Evolutionary conservation across 1,284 basidiomycete species (phyloP), one percentile per base, ranked within the genome.

Genomic region (Moniliophthora roreri): DNA sequence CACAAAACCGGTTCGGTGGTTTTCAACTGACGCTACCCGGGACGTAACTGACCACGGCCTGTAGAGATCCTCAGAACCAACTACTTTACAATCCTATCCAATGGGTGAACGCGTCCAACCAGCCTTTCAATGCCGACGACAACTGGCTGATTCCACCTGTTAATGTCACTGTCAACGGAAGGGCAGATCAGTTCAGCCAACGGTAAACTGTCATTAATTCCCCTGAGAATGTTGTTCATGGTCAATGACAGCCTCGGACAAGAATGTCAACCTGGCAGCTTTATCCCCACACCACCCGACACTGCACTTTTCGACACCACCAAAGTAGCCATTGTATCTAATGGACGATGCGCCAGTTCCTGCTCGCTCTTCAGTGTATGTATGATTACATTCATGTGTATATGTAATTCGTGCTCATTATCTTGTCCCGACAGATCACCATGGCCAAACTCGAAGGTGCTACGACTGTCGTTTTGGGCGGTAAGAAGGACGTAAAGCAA

Each of bases 371-470:
- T 84, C 66, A 79, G 76, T 56, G 81, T 82, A 59, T 60, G 67
- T 66, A 51, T 46, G 53, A 44, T 28, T 16, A 39, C 23, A 36
- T 11, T 40, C 54, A 51, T 41, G 24, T 49, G 32, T 34, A 34
- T 23, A 26, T 32, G 24, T 26, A 48, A 24, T n/a, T 32, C 28
- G 35, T 55, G 6, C 6, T 44, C 6, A 28, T n/a, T 21, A 47
- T 36, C 60, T 44, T 21, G 18, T 26, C 4, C 24, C 2, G 18
- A 13, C 46, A 82, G 80, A 78, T 84, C 58, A 79, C 80, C 23
- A 82, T 85, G 80, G 67, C 74, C 6, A 84, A 84, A 65, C 69
- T 72, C 38, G 80, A 84, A 57, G 80, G 80, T 37, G 75, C 78
- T 28, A 79, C 72, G 60, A 83, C 79, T 2, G 77, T 80, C 24